A percentile compares a stretch with the other conserved stretches of the same genome.
These are phyloP conservation scores for Avena sativa DNA, from an alignment of 176 grass and related monocot species.

Conservation along the genomic window DNA sequence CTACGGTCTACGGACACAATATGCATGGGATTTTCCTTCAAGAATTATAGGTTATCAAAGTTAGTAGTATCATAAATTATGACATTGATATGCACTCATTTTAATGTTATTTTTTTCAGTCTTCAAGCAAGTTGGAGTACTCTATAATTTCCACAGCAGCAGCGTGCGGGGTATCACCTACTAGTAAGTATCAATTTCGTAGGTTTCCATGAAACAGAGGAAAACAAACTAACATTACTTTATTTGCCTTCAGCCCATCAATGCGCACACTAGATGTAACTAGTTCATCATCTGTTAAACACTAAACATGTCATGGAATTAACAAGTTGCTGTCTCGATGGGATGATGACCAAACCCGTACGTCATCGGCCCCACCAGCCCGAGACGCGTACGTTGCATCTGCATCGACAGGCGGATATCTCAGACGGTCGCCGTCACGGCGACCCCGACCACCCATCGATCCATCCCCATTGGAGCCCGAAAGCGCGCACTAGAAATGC, in stretches of 20 bases:
- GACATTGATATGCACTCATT: no score
- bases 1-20: no score
- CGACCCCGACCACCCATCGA: slow-evolving; percentile 39
- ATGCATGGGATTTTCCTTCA: no score
- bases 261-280: background rate
- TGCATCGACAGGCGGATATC: background rate
- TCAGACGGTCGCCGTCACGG: slow-evolving; percentile 34
- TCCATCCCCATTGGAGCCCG: slow-evolving; percentile 35
- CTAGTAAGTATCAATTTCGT: no score
- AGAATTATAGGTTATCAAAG: no score
- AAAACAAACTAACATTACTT: background rate
- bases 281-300: background rate
- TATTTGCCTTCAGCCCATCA: background rate
- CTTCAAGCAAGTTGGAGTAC: no score
- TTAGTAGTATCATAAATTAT: no score
- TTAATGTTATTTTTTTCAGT: no score
- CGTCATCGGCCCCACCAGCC: slow-evolving; percentile 46
- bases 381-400: slow-evolving; percentile 45
- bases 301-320: background rate
- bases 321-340: background rate
- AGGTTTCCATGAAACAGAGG: background rate
- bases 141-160: no score
- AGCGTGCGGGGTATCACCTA: no score
- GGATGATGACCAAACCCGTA: slow-evolving; percentile 34
- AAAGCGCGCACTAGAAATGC: slow-evolving; percentile 38